Evolutionary conservation across 1,139 yeast species (phyloP), one percentile per base, ranked within the genome.

Genomic region (Candida pseudoviswanathii): DNA sequence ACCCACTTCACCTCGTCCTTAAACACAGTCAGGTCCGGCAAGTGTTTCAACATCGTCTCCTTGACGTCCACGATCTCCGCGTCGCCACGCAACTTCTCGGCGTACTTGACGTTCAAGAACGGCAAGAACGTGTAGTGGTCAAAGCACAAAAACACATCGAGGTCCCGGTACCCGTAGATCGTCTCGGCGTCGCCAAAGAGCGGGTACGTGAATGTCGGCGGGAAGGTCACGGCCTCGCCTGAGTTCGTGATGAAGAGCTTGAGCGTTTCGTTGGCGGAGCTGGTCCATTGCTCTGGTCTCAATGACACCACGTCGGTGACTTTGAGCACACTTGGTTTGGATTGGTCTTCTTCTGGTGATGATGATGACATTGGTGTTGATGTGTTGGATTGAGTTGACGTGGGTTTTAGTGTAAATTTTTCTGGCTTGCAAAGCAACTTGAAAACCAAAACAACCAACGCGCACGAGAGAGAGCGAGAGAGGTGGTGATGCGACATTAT

Each of bases 161-260:
- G 73, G 59, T 82, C 86, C 57, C 85, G 78, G 64, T 82, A 95
- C 1, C 99, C 99, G 64, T 84, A 90, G 7, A 95, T 85, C 47
- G 86, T 84, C 64, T 95, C 99, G 1, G 90, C 78, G 49, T 91
- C 97, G 7, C 98, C 98, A 71, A 83, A 94, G 10, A 94, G 85
- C 2, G 97, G 96, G 66, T 94, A 94, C 1, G 98, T 92, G 68
- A 89, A 92, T 21, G 71, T 65, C 0, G 99, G 97, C 33, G 77
- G 70, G 70, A 86, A 85, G 43, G 67, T 65, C 3, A 80, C 70
- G 11, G 86, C 81, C 0, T 85, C 84, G 4, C 73, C 67, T 2
- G 80, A 74, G 51, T 83, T 85, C 2, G 87, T 81, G 30, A 74
- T 57, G 49, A 63, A 80, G 9, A 89, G 61, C 45, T 77, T 75